Base-by-base conservation (phyloP, 306 rosid species). In the Parietaria judaica region DNA sequence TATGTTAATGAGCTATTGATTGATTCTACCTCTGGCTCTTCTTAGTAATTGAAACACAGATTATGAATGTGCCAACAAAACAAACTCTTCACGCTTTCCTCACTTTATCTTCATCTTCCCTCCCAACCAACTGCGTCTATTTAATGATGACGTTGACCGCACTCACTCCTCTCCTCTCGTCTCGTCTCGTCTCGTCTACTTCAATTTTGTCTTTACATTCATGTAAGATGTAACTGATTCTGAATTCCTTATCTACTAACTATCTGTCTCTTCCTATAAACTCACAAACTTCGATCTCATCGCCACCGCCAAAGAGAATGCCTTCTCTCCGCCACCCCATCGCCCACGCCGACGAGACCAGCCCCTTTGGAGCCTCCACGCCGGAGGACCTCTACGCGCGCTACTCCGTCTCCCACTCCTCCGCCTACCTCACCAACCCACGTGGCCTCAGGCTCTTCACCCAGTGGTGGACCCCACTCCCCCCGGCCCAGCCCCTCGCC, bases 401-500 rank as follows among this genome's bases (percentile, higher is more conserved):
- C 9, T 90, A 92, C 82, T 79, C 88, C 12, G 88, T 92, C 61
- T 71, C 74, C 55, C 99, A 88, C 71, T 77, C 47, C 58, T 84
- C 95, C 58, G 86, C 84, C 57, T 86, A 72, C 84, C 64, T 80
- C 66, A 82, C 88, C 0, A 86, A 88, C 65, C 12, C 88, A 1
- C 56, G 96, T 36, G 99, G 94, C 36, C 84, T 86, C 66, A 86
- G 79, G 54, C 90, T 84, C 66, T 88, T 92, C 78, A 88, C 99
- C 0, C 96, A 88, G 76, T 86, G 90, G 90, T 92, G 99, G 96
- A 74, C 72, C 63, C 99, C 99, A 0, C 88, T 77, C 17, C 83
- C 96, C 50, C 94, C 95, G 0, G 37, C 83, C 1, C 48, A 55
- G 3, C 14, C 77, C 52, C 1, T 77, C 72, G 99, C 92, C 3